Percentiles rank a stretch among this genome's conserved stretches.
These are phyloP conservation scores for Cercospora sp. DNA, from an alignment of 2,329 filamentous ascomycete species.

Conservation along the genomic window DNA sequence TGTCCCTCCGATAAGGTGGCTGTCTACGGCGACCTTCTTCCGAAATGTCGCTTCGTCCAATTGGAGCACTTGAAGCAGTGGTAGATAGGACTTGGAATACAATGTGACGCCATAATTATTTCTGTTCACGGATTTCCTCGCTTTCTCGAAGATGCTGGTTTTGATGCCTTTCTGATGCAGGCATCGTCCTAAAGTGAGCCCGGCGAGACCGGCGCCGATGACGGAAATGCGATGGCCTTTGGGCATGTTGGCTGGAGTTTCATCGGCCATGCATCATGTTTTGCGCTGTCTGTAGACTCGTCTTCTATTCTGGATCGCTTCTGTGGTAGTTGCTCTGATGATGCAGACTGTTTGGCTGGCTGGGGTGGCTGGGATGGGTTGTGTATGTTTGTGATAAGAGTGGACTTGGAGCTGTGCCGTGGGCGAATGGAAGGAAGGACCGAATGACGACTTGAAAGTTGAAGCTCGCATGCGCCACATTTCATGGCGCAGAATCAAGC, in stretches of 20 bases:
- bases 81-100: conserved; percentile 36
- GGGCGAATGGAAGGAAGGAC: conserved; percentile 5
- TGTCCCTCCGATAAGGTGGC: conserved; percentile 27
- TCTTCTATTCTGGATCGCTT: neutral
- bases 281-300: neutral
- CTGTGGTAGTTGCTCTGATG: neutral
- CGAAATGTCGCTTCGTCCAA: conserved; percentile 39
- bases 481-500: neutral
- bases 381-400: neutral
- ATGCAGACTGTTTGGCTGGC: neutral
- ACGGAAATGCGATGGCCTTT: conserved; percentile 38
- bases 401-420: neutral
- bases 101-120: conserved; percentile 46
- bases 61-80: conserved; percentile 37
- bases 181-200: conserved; percentile 44
- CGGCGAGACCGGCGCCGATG: conserved; percentile 49
- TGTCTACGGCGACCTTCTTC: conserved; percentile 38
- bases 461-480: neutral
- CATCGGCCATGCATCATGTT: neutral
- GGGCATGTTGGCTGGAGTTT: conserved; percentile 1
- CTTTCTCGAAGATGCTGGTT: conserved; percentile 41
- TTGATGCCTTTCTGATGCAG: conserved; percentile 38
- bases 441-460: conserved; percentile 3
- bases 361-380: neutral
- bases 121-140: conserved; percentile 28